Evolutionary conservation across 1,284 basidiomycete species (phyloP), one percentile per base, ranked within the genome.

Genomic region (Ceratobasidium sp.): DNA sequence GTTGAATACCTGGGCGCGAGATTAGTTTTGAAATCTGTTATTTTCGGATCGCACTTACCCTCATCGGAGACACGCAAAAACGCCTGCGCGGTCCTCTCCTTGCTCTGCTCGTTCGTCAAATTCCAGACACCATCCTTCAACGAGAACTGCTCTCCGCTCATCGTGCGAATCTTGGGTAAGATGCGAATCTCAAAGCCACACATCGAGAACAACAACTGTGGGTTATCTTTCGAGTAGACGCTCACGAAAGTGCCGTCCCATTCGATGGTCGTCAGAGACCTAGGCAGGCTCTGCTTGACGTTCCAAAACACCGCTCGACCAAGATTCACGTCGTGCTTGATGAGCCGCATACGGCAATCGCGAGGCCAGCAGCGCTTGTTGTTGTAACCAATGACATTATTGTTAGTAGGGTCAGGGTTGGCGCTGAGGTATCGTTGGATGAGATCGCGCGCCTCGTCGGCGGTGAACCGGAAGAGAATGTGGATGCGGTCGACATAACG

Each of bases 271-370:
- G 96, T 99, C 72, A 99, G 82, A 32, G 96, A 98, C 70, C 96
- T 85, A 0, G 97, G 97, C 49, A 99, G 80, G 74, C 93, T 94
- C 80, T 98, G 96, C 83, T 98, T 98, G 78, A 99, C 94, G 75
- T 98, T 98, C 97, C 96, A 99, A 81, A 98, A 98, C 12, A 98
- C 96, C 5, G 97, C 97, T 73, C 97, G 88, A 34, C 96, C 96
- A 35, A 99, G 84, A 79, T 99, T 99, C 80, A 99, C 97, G 77
- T 99, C 97, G 80, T 99, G 96, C 82, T 99, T 99, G 84, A 98
- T 97, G 69, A 99, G 86, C 38, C 97, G 86, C 97, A 99, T 99
- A 70, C 97, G 91, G 78, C 96, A 98, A 78, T 99, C 97, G 72
- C 96, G 86, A 27, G 97, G 97, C 97, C 97, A 98, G 82, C 97